A percentile compares a stretch with the other conserved stretches of the same genome.
phyloP scores from a whole-genome alignment of 2,329 filamentous ascomycete species.

The Aspergillus vadensis region DNA sequence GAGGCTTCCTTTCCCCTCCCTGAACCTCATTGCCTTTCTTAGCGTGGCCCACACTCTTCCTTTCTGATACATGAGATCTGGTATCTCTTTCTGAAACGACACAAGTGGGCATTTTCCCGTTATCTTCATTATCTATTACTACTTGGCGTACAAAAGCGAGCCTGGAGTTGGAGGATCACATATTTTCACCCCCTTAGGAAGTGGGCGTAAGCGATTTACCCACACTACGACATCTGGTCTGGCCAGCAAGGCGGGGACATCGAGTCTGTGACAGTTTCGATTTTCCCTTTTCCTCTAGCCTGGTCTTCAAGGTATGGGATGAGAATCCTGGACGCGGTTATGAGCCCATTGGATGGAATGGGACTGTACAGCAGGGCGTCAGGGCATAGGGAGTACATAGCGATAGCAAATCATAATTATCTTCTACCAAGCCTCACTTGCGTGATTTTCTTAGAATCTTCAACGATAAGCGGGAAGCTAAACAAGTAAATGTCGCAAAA shows the following conservation, averaged over 20 bases:
- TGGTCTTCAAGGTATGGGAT: constrained; percentile 12
- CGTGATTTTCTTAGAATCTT: not conserved
- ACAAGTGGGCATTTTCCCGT: constrained; percentile 11
- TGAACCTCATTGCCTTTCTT: constrained; percentile 10
- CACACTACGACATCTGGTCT: constrained; percentile 16
- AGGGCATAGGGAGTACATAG: constrained; percentile 15
- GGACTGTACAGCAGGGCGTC: constrained; percentile 19
- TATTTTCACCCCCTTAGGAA: constrained; percentile 10
- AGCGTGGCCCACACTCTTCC: constrained; percentile 16
- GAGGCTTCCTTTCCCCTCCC: constrained; percentile 9
- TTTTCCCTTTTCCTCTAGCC: not conserved
- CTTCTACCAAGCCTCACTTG: not conserved
- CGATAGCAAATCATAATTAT: constrained; percentile 6
- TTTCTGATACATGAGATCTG: constrained; percentile 10
- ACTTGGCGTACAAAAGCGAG: constrained; percentile 24
- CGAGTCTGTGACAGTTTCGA: constrained; percentile 2
- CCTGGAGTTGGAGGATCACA: constrained; percentile 19
- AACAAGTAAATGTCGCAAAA: not conserved
- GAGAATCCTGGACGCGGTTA: constrained; percentile 6
- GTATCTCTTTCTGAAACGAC: constrained; percentile 11
- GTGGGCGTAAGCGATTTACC: constrained; percentile 21
- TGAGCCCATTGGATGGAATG: constrained; percentile 2
- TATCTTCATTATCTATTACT: constrained; percentile 21
- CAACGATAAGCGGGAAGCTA: too few relatives aligned
- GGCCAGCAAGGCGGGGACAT: constrained; percentile 7